These are phyloP conservation scores for Fusarium agapanthi DNA, from an alignment of 2,329 filamentous ascomycete genomes.

Conservation along the genomic window DNA sequence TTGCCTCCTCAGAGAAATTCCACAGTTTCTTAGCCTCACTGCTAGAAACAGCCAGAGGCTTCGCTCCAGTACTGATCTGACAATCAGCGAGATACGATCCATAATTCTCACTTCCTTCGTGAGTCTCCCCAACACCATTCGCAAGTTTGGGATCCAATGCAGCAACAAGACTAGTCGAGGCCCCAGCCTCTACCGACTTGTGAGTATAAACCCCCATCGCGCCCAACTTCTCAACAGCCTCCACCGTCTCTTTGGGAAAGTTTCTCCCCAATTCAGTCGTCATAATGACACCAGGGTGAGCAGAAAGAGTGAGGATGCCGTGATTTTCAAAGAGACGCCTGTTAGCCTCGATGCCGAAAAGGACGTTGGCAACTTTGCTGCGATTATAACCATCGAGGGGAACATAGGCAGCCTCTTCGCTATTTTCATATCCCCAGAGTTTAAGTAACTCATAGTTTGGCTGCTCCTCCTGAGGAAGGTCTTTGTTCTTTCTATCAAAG, in stretches of 20 bases:
- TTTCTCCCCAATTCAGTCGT: neutral
- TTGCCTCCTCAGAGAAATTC: constrained; percentile 3
- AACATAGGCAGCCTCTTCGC: neutral
- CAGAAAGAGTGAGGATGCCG: neutral
- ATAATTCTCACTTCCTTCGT: neutral
- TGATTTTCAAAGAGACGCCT: neutral
- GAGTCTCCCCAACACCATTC: neutral
- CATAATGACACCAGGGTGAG: constrained; percentile 1
- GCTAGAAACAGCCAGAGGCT: neutral
- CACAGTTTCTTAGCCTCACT: constrained; percentile 11
- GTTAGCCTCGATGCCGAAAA: constrained; percentile 3
- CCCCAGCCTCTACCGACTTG: neutral
- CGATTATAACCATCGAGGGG: neutral
- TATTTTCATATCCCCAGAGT: constrained; percentile 2
- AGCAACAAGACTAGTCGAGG: constrained; percentile 10
- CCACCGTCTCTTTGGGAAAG: neutral
- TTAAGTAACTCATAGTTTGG: neutral
- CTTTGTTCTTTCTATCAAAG: constrained; percentile 8
- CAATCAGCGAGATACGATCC: constrained; percentile 1
- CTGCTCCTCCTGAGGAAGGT: neutral
- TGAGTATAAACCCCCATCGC: neutral
- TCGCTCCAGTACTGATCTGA: neutral
- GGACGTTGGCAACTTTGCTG: constrained; percentile 11
- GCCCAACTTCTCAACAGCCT: neutral
- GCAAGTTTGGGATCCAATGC: neutral